A percentile compares a stretch with the other conserved stretches of the same genome.
These are phyloP conservation scores for Biscutella laevigata DNA, from an alignment of 441 rosid genomes.

Conservation along the genomic window DNA sequence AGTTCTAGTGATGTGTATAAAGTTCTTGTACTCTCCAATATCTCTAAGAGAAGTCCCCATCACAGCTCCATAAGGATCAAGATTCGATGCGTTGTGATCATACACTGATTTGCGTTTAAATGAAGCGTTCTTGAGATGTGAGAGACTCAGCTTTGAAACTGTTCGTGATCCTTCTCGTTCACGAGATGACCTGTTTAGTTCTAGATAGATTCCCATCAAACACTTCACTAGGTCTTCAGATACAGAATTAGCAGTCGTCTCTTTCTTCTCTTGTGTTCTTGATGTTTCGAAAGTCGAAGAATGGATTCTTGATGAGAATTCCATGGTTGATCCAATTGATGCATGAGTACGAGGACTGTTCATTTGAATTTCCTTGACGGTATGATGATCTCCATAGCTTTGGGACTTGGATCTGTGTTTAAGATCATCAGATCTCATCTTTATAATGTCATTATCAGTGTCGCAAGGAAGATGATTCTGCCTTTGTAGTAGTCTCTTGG, in stretches of 20 bases:
- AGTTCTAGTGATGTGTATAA: conserved; percentile 54
- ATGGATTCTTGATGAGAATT: conserved; percentile 38
- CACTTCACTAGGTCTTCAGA: conserved; percentile 66
- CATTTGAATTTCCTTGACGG: conserved; percentile 30
- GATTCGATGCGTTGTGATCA: conserved; percentile 39
- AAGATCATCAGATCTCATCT: conserved; percentile 21
- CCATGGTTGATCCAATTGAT: conserved; percentile 50
- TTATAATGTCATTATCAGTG: conserved; percentile 15
- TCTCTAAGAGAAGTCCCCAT: conserved; percentile 56
- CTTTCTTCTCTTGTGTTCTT: conserved; percentile 21
- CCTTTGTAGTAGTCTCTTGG: conserved; percentile 27
- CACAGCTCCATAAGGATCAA: conserved; percentile 67
- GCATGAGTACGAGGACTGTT: conserved; percentile 40
- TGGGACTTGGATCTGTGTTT: conserved; percentile 40
- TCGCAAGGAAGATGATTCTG: conserved; percentile 25
- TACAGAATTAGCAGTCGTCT: conserved; percentile 44
- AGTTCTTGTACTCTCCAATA: conserved; percentile 73
- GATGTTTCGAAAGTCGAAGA: conserved; percentile 32
- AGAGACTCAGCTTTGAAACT: conserved; percentile 53
- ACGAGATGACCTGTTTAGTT: conserved; percentile 38
- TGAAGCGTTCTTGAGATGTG: conserved; percentile 31
- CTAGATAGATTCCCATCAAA: conserved; percentile 56
- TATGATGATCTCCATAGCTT: conserved; percentile 30
- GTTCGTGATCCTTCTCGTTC: conserved; percentile 37
- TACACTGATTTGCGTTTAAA: conserved; percentile 36